Conservation (phyloP, 495 filamentous ascomycete genomes). For the Staphylotrichum tortipilum region DNA sequence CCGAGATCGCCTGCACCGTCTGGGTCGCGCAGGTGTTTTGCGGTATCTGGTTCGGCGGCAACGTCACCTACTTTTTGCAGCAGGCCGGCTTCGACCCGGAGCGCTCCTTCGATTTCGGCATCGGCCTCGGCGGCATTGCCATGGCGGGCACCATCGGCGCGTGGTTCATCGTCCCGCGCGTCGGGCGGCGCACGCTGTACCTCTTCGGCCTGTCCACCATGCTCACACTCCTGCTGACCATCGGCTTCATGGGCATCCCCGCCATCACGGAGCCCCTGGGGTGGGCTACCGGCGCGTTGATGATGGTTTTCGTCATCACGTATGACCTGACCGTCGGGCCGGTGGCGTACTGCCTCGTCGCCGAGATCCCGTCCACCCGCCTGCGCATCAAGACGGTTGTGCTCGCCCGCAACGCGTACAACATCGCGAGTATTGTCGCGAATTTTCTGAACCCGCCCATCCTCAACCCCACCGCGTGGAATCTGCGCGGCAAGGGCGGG, state of each 20-base stretch:
- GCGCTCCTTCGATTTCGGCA: no score
- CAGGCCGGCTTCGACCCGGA: neutral
- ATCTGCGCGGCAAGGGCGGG: slow-evolving; percentile 37
- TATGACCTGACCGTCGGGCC: slow-evolving; percentile 50
- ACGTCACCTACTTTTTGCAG: slow-evolving; percentile 57
- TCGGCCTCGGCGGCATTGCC: no score
- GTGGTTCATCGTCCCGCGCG: no score
- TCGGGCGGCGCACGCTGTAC: no score
- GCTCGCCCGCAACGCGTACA: slow-evolving; percentile 45
- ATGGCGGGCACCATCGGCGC: no score
- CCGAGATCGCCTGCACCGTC: slow-evolving; percentile 54
- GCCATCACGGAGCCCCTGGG: no score
- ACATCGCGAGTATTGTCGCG: slow-evolving; percentile 36
- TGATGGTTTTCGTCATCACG: slow-evolving; percentile 44
- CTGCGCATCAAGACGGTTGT: slow-evolving; percentile 49
- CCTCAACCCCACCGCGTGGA: slow-evolving; percentile 43
- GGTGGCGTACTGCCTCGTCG: slow-evolving; percentile 47
- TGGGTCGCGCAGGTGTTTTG: slow-evolving; percentile 63
- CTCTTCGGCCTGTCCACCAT: slow-evolving; percentile 34
- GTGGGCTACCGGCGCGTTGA: slow-evolving; percentile 37
- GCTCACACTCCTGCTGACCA: slow-evolving; percentile 29
- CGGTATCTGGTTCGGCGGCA: slow-evolving; percentile 62
- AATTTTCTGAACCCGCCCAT: slow-evolving; percentile 44
- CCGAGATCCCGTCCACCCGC: slow-evolving; percentile 45
- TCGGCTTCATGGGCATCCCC: slow-evolving; percentile 28